Percentiles rank a stretch among this genome's conserved stretches.
phyloP scores from a whole-genome alignment of 495 filamentous ascomycete genomes.

The Clohesyomyces aquaticus region DNA sequence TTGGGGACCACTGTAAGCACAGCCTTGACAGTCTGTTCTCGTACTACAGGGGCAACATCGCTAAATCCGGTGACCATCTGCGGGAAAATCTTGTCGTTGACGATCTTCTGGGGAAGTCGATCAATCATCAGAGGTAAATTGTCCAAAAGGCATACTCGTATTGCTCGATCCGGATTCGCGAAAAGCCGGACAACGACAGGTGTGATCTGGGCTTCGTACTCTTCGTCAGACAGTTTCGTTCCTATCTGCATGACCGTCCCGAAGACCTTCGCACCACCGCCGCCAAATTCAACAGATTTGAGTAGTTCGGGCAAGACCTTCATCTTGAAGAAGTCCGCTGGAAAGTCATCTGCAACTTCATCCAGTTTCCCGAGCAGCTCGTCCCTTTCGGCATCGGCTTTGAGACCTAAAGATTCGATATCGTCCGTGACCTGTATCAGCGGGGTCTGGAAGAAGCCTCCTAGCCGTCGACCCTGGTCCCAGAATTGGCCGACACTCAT shows the following conservation, averaged over 20 bases:
- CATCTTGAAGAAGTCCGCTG: slow-evolving; percentile 96
- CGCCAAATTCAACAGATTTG: slow-evolving; percentile 96
- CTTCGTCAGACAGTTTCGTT: slow-evolving; percentile 80
- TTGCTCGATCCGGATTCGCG: slow-evolving; percentile 85
- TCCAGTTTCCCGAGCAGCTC: slow-evolving; percentile 86
- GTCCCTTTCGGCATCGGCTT: slow-evolving; percentile 80
- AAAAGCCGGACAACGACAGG: slow-evolving; percentile 89
- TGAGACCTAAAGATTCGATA: slow-evolving; percentile 88
- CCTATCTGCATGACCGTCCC: slow-evolving; percentile 86
- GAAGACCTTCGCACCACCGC: slow-evolving; percentile 92
- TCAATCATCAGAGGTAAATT: slow-evolving; percentile 91
- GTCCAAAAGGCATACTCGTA: slow-evolving; percentile 89
- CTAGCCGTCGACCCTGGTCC: slow-evolving; percentile 80
- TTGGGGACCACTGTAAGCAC: slow-evolving; percentile 83
- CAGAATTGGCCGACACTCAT: slow-evolving; percentile 84
- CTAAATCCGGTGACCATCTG: slow-evolving; percentile 94
- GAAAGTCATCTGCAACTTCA: slow-evolving; percentile 86
- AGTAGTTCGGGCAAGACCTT: slow-evolving; percentile 95
- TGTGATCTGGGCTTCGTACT: slow-evolving; percentile 82
- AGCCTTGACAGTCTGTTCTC: slow-evolving; percentile 94
- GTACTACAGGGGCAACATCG: slow-evolving; percentile 84
- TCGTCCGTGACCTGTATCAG: slow-evolving; percentile 89
- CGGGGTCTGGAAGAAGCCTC: slow-evolving; percentile 89
- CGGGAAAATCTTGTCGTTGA: slow-evolving; percentile 96
- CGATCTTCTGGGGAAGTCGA: slow-evolving; percentile 81